A percentile compares a stretch with the other conserved stretches of the same genome.
Conservation (phyloP, 2,329 filamentous ascomycete genomes). For the Xylaria sp. region DNA sequence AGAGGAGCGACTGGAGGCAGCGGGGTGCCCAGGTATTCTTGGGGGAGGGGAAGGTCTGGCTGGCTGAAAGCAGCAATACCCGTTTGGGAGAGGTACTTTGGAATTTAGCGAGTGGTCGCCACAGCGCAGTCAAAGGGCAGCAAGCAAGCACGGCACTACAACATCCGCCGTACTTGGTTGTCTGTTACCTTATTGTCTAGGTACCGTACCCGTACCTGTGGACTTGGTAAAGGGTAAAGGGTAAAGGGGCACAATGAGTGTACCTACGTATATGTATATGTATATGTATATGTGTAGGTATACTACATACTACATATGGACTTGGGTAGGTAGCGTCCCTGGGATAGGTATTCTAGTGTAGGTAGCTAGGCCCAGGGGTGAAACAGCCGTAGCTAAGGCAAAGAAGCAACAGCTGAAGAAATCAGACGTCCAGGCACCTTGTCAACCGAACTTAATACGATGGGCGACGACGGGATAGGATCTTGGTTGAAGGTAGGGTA, state of each 20-base stretch:
- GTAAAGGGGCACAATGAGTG: constrained; percentile 6
- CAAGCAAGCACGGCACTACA: constrained; percentile 36
- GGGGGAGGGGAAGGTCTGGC: constrained; percentile 34
- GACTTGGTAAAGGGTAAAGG: constrained; percentile 13
- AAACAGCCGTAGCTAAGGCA: constrained; percentile 26
- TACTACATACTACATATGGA: no score
- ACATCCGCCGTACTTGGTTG: constrained; percentile 24
- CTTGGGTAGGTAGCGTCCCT: neutral
- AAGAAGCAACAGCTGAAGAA: constrained; percentile 26
- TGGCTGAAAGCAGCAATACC: constrained; percentile 42
- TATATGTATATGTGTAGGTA: no score
- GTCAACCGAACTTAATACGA: neutral
- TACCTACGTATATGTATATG: no score
- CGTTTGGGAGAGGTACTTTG: constrained; percentile 27
- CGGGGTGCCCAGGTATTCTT: constrained; percentile 29
- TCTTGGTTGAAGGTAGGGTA: constrained; percentile 16
- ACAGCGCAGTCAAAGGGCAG: constrained; percentile 33
- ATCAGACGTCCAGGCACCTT: constrained; percentile 13
- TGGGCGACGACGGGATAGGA: constrained; percentile 17
- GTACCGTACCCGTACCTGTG: constrained; percentile 4
- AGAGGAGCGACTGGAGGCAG: constrained; percentile 25
- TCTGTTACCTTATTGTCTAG: no score
- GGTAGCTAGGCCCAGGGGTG: constrained; percentile 13
- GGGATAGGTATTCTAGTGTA: constrained; percentile 8
- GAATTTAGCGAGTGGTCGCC: constrained; percentile 33